These are phyloP conservation scores for Bathelium albidoporum DNA, from an alignment of 495 filamentous ascomycete species.

Conservation along the genomic window DNA sequence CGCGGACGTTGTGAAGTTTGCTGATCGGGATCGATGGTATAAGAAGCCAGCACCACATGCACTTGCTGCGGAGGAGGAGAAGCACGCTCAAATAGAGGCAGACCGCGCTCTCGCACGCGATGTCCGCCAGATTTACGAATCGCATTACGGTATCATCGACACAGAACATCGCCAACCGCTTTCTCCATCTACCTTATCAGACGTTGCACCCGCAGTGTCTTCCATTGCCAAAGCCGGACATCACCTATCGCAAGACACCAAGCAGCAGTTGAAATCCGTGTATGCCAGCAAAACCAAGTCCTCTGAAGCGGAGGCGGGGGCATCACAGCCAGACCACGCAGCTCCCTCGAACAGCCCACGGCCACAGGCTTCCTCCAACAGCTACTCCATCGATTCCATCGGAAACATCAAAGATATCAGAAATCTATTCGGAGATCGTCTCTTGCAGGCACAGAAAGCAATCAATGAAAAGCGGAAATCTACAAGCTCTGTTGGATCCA, in stretches of 20 bases:
- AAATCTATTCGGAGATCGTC: neutral
- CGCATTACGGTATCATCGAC: constrained; percentile 37
- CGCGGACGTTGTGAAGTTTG: constrained; percentile 26
- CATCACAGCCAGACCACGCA: neutral
- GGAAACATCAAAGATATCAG: neutral
- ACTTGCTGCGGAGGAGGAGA: constrained; percentile 15
- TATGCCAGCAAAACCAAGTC: neutral
- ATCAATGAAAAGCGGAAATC: neutral
- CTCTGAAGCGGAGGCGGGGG: neutral
- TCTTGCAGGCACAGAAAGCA: neutral
- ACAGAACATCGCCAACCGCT: constrained; percentile 28
- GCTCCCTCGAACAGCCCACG: neutral
- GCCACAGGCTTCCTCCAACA: neutral
- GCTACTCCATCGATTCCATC: neutral
- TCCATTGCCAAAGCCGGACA: neutral
- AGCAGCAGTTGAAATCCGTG: neutral
- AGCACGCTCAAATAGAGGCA: constrained; percentile 17
- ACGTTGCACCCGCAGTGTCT: neutral
- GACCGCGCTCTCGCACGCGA: constrained; percentile 32
- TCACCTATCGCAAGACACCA: neutral
- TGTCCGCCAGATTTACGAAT: constrained; percentile 38
- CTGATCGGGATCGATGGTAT: constrained; percentile 25
- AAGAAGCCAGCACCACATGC: constrained; percentile 27
- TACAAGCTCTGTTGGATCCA: neutral
- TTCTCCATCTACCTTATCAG: neutral